Conservation (phyloP, 2,329 filamentous ascomycete species). For the Calonectria pseudoturangicola region DNA sequence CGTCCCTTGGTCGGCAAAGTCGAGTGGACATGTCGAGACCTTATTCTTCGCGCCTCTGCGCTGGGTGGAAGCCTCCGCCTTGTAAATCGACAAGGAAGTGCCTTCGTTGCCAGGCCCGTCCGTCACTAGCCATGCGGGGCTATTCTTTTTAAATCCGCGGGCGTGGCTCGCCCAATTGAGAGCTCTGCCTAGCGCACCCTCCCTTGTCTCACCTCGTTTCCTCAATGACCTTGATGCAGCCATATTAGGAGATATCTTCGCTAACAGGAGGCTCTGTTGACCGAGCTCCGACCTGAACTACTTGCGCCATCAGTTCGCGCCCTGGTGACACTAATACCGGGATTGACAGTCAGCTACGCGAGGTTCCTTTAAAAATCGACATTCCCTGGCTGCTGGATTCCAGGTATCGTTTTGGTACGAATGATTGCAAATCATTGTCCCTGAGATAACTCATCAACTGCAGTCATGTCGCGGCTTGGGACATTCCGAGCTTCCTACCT, state of each 20-base stretch:
- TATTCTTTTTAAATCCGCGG: not conserved
- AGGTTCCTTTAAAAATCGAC: constrained; percentile 40
- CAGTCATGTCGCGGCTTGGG: constrained; percentile 55
- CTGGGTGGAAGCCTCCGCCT: not conserved
- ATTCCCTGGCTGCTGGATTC: constrained; percentile 25
- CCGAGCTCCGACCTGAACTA: constrained; percentile 44
- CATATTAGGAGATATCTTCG: constrained; percentile 21
- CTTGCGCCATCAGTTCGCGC: constrained; percentile 39
- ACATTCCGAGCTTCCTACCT: constrained; percentile 62
- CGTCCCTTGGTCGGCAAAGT: not conserved
- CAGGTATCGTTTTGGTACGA: constrained; percentile 6
- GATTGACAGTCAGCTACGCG: constrained; percentile 19
- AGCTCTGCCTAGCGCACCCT: constrained; percentile 9
- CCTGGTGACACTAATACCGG: constrained; percentile 36
- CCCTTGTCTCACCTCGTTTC: constrained; percentile 24
- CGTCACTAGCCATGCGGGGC: constrained; percentile 7
- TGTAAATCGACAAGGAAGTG: not conserved
- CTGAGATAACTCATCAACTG: constrained; percentile 4
- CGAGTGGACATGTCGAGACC: constrained; percentile 6
- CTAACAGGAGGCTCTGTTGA: constrained; percentile 45
- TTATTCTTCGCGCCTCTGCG: not conserved
- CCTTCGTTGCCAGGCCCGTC: not conserved
- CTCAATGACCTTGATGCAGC: constrained; percentile 12
- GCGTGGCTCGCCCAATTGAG: constrained; percentile 3
- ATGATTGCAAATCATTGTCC: not conserved